These are phyloP conservation scores for Cryoendolithus antarcticus DNA, from an alignment of 2,329 filamentous ascomycete genomes.

Conservation along the genomic window DNA sequence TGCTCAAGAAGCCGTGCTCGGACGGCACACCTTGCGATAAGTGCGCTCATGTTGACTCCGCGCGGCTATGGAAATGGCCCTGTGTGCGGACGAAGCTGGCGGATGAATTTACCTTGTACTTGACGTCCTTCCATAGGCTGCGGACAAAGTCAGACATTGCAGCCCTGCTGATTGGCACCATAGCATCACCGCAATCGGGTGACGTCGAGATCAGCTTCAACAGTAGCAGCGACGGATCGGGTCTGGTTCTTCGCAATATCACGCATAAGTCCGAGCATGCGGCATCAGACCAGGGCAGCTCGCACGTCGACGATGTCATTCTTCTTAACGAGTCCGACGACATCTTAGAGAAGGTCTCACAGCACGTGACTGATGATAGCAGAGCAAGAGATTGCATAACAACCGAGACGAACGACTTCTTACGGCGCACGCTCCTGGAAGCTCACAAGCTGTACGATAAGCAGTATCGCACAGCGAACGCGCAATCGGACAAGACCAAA, in stretches of 20 bases:
- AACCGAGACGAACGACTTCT: constrained; percentile 37
- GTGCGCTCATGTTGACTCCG: constrained; percentile 47
- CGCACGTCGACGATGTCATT: constrained; percentile 12
- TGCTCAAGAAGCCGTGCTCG: constrained; percentile 53
- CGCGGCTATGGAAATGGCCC: constrained; percentile 48
- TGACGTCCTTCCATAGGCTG: constrained; percentile 21
- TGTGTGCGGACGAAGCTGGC: constrained; percentile 47
- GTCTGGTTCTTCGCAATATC: too few species aligned
- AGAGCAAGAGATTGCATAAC: constrained; percentile 27
- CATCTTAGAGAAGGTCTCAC: constrained; percentile 39
- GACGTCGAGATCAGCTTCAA: too few species aligned
- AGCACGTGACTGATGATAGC: constrained; percentile 24
- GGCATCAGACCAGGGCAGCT: too few species aligned
- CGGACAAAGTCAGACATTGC: too few species aligned
- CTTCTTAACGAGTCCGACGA: constrained; percentile 27
- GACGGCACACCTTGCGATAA: constrained; percentile 47
- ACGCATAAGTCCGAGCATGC: too few species aligned
- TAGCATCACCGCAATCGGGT: too few species aligned
- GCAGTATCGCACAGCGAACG: constrained; percentile 16
- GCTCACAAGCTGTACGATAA: constrained; percentile 9
- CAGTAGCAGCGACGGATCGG: too few species aligned
- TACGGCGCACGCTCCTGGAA: constrained; percentile 36
- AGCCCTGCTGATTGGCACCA: too few species aligned
- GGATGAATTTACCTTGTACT: constrained; percentile 47
- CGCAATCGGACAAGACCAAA: constrained; percentile 1